Evolutionary conservation across 2,329 filamentous ascomycete genomes (phyloP).

Genomic region (Scedosporium apiospermum): DNA sequence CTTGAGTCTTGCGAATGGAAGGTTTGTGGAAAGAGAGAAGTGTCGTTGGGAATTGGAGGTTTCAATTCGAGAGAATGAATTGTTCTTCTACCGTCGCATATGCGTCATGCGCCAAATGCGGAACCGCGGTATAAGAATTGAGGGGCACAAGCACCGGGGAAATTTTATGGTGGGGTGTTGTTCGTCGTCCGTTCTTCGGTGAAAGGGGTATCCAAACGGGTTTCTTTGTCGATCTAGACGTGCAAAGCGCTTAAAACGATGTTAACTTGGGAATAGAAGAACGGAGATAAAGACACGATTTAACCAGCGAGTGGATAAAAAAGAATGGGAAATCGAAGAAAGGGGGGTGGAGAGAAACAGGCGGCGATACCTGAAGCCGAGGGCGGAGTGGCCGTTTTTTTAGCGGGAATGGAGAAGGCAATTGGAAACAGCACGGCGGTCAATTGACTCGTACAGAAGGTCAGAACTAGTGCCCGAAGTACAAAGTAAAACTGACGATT

Average conservation of each 20-base stretch:
- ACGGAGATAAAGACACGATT: neutral
- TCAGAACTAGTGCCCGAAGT: neutral
- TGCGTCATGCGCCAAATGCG: constrained; percentile 3
- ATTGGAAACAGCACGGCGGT: neutral
- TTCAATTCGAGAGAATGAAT: neutral
- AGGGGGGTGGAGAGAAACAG: neutral
- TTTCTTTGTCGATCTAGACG: neutral
- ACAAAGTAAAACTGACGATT: too few relatives aligned
- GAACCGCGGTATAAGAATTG: constrained; percentile 4
- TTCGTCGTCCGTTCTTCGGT: neutral
- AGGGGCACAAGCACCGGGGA: neutral
- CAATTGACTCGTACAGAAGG: neutral
- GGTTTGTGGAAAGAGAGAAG: neutral
- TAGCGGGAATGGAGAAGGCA: neutral
- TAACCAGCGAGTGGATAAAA: neutral
- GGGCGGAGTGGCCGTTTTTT: constrained; percentile 1
- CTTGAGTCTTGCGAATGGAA: neutral
- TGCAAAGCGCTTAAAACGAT: neutral
- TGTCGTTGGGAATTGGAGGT: neutral
- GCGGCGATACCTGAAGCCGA: constrained; percentile 2
- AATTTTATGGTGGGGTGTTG: neutral
- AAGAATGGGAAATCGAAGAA: neutral
- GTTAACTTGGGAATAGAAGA: too few relatives aligned
- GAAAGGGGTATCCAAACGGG: neutral
- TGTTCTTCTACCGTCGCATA: neutral